Conservation (phyloP, 1,139 yeast genomes). For the Zygosaccharomyces sapae region DNA sequence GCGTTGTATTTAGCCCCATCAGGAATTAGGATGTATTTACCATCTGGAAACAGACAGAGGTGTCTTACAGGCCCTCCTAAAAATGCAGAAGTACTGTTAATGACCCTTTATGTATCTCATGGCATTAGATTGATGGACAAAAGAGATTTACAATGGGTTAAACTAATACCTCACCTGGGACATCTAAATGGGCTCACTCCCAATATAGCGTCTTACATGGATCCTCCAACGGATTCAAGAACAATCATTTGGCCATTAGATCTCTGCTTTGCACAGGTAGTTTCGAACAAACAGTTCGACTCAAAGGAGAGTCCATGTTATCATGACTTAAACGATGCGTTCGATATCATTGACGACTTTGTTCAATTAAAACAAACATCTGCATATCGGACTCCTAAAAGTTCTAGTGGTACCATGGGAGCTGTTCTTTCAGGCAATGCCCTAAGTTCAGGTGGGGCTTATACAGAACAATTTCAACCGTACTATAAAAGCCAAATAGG, state of each 20-base stretch:
- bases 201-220: conserved; percentile 51
- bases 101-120: conserved; percentile 50
- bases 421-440: conserved; percentile 28
- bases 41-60: conserved; percentile 42
- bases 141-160: conserved; percentile 51
- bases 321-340: conserved; percentile 30
- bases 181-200: conserved; percentile 69
- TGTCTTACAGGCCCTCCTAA: conserved; percentile 51
- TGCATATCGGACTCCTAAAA: conserved; percentile 37
- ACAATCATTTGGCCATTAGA: conserved; percentile 69
- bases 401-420: conserved; percentile 23
- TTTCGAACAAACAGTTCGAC: conserved; percentile 13
- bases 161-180: conserved; percentile 59
- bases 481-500: conserved; percentile 23
- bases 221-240: conserved; percentile 51
- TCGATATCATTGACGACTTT: conserved; percentile 39
- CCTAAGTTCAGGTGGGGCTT: conserved; percentile 34
- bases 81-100: conserved; percentile 47
- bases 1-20: conserved; percentile 70
- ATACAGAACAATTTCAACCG: conserved; percentile 34
- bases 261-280: conserved; percentile 54
- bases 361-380: conserved; percentile 38
- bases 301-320: conserved; percentile 10
- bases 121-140: conserved; percentile 43
- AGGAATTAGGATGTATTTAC: conserved; percentile 65